A percentile compares a stretch with the other conserved stretches of the same genome.
Evolutionary conservation across 225 moss, liverwort and hornwort genomes (phyloP).

Genomic region (Rhytidiadelphus loreus): DNA sequence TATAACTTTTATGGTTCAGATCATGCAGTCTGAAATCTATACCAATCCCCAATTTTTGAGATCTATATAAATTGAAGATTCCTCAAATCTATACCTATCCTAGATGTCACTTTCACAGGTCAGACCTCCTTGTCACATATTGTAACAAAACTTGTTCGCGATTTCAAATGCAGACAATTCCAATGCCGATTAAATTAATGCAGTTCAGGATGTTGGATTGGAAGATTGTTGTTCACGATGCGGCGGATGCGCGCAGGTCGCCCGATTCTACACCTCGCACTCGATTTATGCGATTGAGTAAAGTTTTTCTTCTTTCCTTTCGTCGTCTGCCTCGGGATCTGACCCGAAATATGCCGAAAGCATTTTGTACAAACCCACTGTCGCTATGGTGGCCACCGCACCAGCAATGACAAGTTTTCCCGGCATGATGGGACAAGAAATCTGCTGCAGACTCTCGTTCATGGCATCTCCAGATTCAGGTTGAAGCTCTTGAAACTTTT

Average conservation of each 20-base stretch:
- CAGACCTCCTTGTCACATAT: background rate
- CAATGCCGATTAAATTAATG: background rate
- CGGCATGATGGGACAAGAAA: background rate
- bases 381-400: background rate
- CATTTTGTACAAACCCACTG: background rate
- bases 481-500: background rate
- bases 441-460: background rate
- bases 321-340: background rate
- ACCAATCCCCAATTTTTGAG: no score
- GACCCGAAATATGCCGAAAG: background rate
- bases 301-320: background rate
- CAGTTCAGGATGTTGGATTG: background rate
- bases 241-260: no score
- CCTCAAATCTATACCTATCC: no score
- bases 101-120: no score
- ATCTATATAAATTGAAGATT: no score
- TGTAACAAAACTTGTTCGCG: background rate
- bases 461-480: background rate
- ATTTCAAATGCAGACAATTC: background rate
- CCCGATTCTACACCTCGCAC: no score
- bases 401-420: background rate
- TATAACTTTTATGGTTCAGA: no score
- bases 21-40: no score
- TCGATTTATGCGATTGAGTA: no score
- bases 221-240: background rate